Percentiles rank a stretch among this genome's conserved stretches.
These are phyloP conservation scores for Fusarium pseudocircinatum DNA, from an alignment of 2,329 filamentous ascomycete genomes.

Conservation along the genomic window DNA sequence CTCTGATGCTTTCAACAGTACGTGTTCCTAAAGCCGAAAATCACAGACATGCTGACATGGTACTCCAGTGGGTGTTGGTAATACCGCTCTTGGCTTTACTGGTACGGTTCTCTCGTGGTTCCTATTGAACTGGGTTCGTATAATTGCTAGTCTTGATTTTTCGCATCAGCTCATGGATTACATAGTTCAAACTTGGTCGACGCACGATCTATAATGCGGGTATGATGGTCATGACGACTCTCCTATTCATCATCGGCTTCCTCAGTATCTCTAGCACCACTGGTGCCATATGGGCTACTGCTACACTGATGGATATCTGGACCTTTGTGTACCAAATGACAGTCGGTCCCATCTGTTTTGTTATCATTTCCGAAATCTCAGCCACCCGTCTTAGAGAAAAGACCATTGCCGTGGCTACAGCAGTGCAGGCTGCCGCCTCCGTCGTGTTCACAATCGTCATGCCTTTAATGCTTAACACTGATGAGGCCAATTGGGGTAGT, in stretches of 20 bases:
- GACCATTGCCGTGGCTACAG: constrained; percentile 53
- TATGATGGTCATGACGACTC: constrained; percentile 51
- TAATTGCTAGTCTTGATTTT: fast-evolving
- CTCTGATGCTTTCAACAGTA: constrained; percentile 46
- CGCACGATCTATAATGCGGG: constrained; percentile 53
- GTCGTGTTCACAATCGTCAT: constrained; percentile 45
- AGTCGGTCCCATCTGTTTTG: constrained; percentile 55
- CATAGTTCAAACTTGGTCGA: constrained; percentile 47
- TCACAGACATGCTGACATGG: background rate
- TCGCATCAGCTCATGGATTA: background rate
- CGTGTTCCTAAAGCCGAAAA: background rate
- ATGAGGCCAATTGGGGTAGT: constrained; percentile 47
- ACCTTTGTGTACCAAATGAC: constrained; percentile 54
- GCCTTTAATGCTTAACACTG: constrained; percentile 47
- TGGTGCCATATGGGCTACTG: constrained; percentile 48
- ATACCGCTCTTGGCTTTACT: constrained; percentile 53
- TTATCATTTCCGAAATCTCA: constrained; percentile 53
- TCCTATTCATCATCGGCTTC: constrained; percentile 52
- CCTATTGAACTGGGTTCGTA: constrained; percentile 30
- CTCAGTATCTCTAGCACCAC: constrained; percentile 39
- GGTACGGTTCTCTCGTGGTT: constrained; percentile 55
- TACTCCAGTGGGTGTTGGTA: constrained; percentile 50
- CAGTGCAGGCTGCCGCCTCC: constrained; percentile 39
- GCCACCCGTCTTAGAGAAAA: constrained; percentile 54
- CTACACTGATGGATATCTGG: constrained; percentile 55